phyloP scores from a whole-genome alignment of 805 yeast species.

The Teunomyces lycoperdinae region DNA sequence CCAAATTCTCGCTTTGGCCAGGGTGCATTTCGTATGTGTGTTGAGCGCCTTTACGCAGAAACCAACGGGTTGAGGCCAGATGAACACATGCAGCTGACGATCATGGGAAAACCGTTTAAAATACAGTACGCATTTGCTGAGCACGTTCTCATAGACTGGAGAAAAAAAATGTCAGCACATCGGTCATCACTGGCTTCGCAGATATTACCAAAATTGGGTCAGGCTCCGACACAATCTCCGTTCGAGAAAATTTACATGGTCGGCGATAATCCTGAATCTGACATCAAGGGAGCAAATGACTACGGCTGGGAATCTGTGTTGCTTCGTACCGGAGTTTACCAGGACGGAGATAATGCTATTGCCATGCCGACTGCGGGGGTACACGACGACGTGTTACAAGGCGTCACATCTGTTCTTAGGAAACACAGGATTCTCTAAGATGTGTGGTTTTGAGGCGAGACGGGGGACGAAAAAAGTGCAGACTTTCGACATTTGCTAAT shows the following conservation, averaged over 20 bases:
- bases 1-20: conserved; percentile 81
- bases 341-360: conserved; percentile 49
- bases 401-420: conserved; percentile 31
- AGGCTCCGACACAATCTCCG: conserved; percentile 29
- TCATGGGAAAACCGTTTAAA: conserved; percentile 79
- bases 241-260: conserved; percentile 81
- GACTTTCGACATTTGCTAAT: background rate
- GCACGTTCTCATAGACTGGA: conserved; percentile 60
- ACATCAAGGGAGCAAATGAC: conserved; percentile 82
- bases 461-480: background rate
- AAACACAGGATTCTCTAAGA: background rate
- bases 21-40: conserved; percentile 72
- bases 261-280: conserved; percentile 95
- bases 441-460: too few species aligned
- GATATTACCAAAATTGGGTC: conserved; percentile 44
- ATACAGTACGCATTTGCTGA: conserved; percentile 84
- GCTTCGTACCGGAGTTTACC: conserved; percentile 85
- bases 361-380: conserved; percentile 51
- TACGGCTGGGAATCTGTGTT: conserved; percentile 89
- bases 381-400: conserved; percentile 46
- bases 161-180: conserved; percentile 28
- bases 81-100: conserved; percentile 35
- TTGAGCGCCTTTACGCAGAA: conserved; percentile 58
- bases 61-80: conserved; percentile 42
- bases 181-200: conserved; percentile 17